Percentiles rank a stretch among this genome's conserved stretches.
phyloP scores from a whole-genome alignment of 2,329 filamentous ascomycete genomes.

The Zasmidium cellare region DNA sequence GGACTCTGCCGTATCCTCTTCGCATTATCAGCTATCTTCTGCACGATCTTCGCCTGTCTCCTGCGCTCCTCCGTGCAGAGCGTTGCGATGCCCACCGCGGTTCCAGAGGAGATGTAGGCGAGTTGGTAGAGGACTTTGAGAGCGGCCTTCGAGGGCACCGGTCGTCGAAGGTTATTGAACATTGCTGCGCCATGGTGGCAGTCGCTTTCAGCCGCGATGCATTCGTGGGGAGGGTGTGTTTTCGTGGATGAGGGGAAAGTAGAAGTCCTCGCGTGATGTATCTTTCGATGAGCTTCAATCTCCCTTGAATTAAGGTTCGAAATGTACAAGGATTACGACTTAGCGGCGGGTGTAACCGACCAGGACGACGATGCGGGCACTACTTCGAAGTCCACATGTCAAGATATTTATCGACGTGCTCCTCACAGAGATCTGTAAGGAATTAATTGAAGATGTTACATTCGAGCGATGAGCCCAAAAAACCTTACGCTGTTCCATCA shows the following conservation, averaged over 20 bases:
- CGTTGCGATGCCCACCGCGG: slow-evolving; percentile 36
- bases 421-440: too few species aligned
- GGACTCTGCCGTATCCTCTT: slow-evolving; percentile 32
- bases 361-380: too few species aligned
- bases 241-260: background rate
- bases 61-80: slow-evolving; percentile 38
- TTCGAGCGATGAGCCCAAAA: background rate
- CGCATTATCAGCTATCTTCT: slow-evolving; percentile 39
- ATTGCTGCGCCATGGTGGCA: slow-evolving; percentile 32
- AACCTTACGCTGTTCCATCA: background rate
- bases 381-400: too few species aligned
- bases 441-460: too few species aligned
- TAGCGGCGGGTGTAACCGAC: background rate
- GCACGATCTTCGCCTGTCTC: slow-evolving; percentile 33
- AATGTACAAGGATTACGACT: slow-evolving; percentile 2
- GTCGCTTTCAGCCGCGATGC: slow-evolving; percentile 17
- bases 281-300: background rate
- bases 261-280: background rate
- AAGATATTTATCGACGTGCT: too few species aligned
- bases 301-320: background rate
- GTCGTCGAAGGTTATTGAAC: slow-evolving; percentile 31
- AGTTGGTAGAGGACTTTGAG: slow-evolving; percentile 39
- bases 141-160: slow-evolving; percentile 37
- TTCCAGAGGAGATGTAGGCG: slow-evolving; percentile 40
- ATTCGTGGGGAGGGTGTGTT: slow-evolving; percentile 5